Base-by-base conservation (phyloP, 2,329 filamentous ascomycete species). In the Fusarium succisae region DNA sequence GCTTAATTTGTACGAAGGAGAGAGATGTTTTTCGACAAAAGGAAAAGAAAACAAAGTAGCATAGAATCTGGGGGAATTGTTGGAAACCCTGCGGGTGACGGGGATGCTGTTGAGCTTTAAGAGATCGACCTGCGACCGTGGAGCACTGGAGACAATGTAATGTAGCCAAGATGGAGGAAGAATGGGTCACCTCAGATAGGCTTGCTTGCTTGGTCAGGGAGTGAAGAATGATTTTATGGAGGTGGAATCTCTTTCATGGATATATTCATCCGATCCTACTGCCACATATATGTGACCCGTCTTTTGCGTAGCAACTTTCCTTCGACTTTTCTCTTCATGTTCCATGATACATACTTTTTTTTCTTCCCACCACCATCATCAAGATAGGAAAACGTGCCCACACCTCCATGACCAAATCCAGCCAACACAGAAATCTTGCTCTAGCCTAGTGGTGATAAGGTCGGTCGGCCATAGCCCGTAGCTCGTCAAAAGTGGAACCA, bases 71-170 rank as follows among this genome's bases (percentile, higher is more conserved):
- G 72, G 72, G 72, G 72, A 54, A 55, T 56, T 65, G 61, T 41
- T 58, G 57, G 50, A 69, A 74, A 72, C 60, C 69, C 47, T 65
- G 68, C 44, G 60, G 68, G 51, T 54, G 68, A 77, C 63, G 61
- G 70, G 76, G 76, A 72, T 66, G 48, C 61, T 67, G 53, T 66
- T 54, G 66, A 76, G 72, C 62, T 78, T 77, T 78, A 77, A 77
- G 59, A 77, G 73, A 78, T 76, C 69, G 66, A 43, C 72, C 63
- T 66, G 56, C 57, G 53, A 35, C 54, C 63, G 69, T 74, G 72
- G 72, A 60, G 65, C 59, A 59, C n/a, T 56, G 58, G 47, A 57
- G 48, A 61, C 58, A 57, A 30, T 61, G 43, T 30, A 58, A 51
- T 54, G 51, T 39, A 50, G 59, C 64, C 65, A 70, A 73, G 61